Evolutionary conservation across 169 alveolate genomes (phyloP), one percentile per base, ranked within the genome.

Genomic region (Besnoitia besnoiti): DNA sequence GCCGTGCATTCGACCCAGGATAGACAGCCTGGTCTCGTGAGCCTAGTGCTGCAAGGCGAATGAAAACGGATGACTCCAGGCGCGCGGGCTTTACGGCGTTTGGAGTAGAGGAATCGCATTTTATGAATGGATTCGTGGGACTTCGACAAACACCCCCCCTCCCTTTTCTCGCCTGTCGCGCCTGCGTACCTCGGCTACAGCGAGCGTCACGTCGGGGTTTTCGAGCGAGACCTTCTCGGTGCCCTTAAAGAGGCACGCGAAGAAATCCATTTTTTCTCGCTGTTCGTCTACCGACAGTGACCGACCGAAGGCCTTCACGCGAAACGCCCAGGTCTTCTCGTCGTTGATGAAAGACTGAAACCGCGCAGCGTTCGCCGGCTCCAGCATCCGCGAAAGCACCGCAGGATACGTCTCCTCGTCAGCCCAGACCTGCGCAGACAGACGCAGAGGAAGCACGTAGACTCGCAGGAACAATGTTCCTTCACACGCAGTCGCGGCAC

Each of bases 361-460:
- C 24, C 2, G n/a, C n/a, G 39, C 40, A 49, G 37, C 35, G 8
- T n/a, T 30, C 30, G 1, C 37, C 33, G 42, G 50, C 77, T 19
- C 50, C 47, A 61, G 77, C 59, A 67, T 10, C 37, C 62, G 79
- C 82, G 37, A 0, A 46, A 85, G 35, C 27, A 92, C 50, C 40
- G 19, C 93, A 0, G 61, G 82, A 47, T 88, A 92, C 12, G 80
- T 51, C 39, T 14, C 42, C 16, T 75, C 95, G 21, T 87, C 85
- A 12, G 93, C 92, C 95, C 95, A 92, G 10, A 92, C 95, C 95
- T 92, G 55, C 59, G 33, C 42, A 77, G 47, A 37, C n/a, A 19
- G 87, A 40, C n/a, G 47, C 55, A 40, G 37, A 37, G 35, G 59
- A 10, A 77, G 3, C 55, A 12, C n/a, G 87, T 5, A 10, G 33